Percentiles rank a stretch among this genome's conserved stretches.
These are phyloP conservation scores for Nicotiana tabacum DNA, from an alignment of 257 asterid species.

Conservation along the genomic window DNA sequence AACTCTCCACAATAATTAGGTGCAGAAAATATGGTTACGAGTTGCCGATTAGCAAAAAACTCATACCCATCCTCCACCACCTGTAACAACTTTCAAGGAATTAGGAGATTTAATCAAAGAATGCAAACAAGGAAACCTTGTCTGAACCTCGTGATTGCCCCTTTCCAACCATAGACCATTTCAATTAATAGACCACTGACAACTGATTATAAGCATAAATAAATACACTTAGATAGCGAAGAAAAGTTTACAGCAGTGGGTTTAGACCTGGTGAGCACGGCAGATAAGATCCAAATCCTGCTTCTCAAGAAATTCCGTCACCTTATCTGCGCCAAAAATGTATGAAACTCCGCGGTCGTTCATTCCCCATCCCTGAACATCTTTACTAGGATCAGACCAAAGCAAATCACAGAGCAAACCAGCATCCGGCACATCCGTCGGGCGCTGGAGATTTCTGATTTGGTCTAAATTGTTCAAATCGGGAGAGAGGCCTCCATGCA, in stretches of 20 bases:
- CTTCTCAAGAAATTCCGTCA: constrained; percentile 31
- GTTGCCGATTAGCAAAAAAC: constrained; percentile 35
- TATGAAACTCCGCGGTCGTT: constrained; percentile 35
- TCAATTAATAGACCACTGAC: background rate
- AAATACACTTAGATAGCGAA: background rate
- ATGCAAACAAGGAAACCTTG: background rate
- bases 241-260: background rate
- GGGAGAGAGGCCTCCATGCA: constrained; percentile 39
- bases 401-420: constrained; percentile 37
- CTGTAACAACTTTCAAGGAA: constrained; percentile 10
- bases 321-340: constrained; percentile 38
- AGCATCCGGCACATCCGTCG: constrained; percentile 35
- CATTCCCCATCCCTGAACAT: constrained; percentile 38
- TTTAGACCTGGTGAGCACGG: constrained; percentile 36
- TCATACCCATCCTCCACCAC: constrained; percentile 39
- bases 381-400: constrained; percentile 40
- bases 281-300: constrained; percentile 33
- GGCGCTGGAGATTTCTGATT: constrained; percentile 28
- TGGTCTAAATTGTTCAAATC: constrained; percentile 32
- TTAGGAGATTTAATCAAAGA: background rate
- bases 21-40: constrained; percentile 33
- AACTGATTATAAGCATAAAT: background rate
- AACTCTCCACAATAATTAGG: constrained; percentile 38
- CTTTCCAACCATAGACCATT: background rate
- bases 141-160: background rate